Evolutionary conservation across 2,329 filamentous ascomycete species (phyloP).

Genomic region (Trichoderma polysporum): DNA sequence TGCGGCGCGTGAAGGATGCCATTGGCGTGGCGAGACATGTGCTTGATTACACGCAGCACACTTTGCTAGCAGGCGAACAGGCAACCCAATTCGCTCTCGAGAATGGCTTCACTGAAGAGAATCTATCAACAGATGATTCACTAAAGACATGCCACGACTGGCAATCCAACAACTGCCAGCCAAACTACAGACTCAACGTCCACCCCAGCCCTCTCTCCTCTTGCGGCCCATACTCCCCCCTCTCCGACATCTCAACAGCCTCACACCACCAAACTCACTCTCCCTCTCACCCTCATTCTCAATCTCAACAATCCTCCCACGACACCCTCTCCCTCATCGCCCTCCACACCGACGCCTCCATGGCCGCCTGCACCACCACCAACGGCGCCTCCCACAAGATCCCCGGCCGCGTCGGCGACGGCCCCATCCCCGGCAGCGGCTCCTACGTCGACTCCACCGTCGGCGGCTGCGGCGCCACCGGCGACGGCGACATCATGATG

Average conservation of each 20-base stretch:
- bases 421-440: constrained; percentile 54
- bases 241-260: constrained; percentile 10
- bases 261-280: not conserved
- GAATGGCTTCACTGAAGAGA: constrained; percentile 49
- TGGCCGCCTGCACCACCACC: constrained; percentile 57
- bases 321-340: constrained; percentile 56
- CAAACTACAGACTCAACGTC: constrained; percentile 51
- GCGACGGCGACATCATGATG: constrained; percentile 59
- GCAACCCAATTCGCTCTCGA: constrained; percentile 53
- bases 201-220: constrained; percentile 41
- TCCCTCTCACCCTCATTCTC: not conserved
- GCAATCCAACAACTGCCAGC: constrained; percentile 45
- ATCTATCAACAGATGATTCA: constrained; percentile 45
- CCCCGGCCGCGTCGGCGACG: constrained; percentile 56
- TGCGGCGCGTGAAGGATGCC: constrained; percentile 50
- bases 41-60: constrained; percentile 52
- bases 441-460: constrained; percentile 55
- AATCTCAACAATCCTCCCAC: constrained; percentile 36
- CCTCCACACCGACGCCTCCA: constrained; percentile 43
- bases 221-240: constrained; percentile 50
- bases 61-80: constrained; percentile 51
- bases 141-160: constrained; percentile 43
- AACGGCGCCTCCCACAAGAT: constrained; percentile 56
- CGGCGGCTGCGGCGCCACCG: constrained; percentile 56
- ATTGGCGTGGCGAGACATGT: constrained; percentile 52